These are phyloP conservation scores for Quercus wislizeni DNA, from an alignment of 306 rosid species.

Conservation along the genomic window DNA sequence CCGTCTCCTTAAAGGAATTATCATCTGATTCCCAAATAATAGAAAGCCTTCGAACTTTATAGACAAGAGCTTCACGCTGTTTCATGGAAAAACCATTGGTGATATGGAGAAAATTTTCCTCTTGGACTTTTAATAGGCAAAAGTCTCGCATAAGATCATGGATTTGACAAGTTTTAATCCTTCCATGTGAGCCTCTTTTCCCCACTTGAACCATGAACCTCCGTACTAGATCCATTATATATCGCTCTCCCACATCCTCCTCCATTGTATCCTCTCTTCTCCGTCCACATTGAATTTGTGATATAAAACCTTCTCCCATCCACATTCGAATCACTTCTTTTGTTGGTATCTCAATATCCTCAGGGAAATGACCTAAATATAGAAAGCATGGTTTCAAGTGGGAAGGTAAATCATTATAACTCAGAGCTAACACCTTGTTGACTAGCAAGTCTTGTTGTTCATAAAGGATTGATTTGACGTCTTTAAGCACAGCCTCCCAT, in stretches of 20 bases:
- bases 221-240: constrained; percentile 38
- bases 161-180: constrained; percentile 45
- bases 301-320: constrained; percentile 14
- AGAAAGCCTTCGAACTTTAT: constrained; percentile 39
- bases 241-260: constrained; percentile 33
- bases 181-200: constrained; percentile 36
- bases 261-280: constrained; percentile 29
- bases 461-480: not conserved
- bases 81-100: not conserved
- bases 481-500: not conserved
- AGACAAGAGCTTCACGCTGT: not conserved
- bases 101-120: constrained; percentile 42
- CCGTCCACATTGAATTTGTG: constrained; percentile 24
- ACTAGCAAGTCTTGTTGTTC: not conserved
- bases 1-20: not conserved
- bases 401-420: too few relatives aligned
- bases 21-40: constrained; percentile 26
- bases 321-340: too few relatives aligned
- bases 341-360: too few relatives aligned
- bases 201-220: constrained; percentile 47
- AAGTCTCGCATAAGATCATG: constrained; percentile 53
- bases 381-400: too few relatives aligned
- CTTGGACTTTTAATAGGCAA: constrained; percentile 35
- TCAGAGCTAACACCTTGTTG: too few relatives aligned
- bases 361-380: too few relatives aligned